Conservation (phyloP, 1,139 yeast genomes). For the Blastobotrys illinoisensis region DNA sequence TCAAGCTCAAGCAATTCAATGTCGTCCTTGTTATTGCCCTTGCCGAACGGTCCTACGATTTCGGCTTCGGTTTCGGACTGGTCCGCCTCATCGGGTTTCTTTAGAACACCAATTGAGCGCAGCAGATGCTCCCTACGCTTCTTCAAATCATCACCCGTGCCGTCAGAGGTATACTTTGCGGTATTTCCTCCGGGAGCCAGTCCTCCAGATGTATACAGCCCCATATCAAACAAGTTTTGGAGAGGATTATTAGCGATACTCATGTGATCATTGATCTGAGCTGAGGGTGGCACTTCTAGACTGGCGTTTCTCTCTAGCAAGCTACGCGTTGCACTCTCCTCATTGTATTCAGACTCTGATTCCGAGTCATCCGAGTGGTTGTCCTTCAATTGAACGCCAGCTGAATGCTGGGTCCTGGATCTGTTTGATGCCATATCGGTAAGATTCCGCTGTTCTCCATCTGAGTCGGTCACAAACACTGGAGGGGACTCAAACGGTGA, state of each 20-base stretch:
- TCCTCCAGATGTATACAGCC: slow-evolving; percentile 26
- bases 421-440: not conserved
- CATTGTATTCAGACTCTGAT: not conserved
- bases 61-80: not conserved
- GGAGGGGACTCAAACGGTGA: slow-evolving; percentile 5
- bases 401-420: not conserved
- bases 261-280: not conserved
- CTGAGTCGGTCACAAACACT: slow-evolving; percentile 12
- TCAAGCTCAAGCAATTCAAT: slow-evolving; percentile 26
- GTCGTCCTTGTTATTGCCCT: slow-evolving; percentile 15
- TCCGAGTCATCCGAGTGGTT: not conserved
- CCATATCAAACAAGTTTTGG: slow-evolving; percentile 21
- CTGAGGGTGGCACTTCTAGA: not conserved
- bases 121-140: slow-evolving; percentile 11
- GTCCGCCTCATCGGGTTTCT: not conserved
- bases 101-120: slow-evolving; percentile 1
- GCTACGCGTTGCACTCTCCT: not conserved
- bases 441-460: slow-evolving; percentile 8
- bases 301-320: not conserved
- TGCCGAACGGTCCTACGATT: slow-evolving; percentile 1
- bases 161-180: slow-evolving; percentile 12
- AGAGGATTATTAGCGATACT: not conserved
- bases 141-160: slow-evolving; percentile 10
- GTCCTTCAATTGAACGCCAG: not conserved
- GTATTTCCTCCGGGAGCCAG: slow-evolving; percentile 25